Evolutionary conservation across 2,329 filamentous ascomycete genomes (phyloP), one percentile per base, ranked within the genome.

Genomic region (Graphilbum fragrans): DNA sequence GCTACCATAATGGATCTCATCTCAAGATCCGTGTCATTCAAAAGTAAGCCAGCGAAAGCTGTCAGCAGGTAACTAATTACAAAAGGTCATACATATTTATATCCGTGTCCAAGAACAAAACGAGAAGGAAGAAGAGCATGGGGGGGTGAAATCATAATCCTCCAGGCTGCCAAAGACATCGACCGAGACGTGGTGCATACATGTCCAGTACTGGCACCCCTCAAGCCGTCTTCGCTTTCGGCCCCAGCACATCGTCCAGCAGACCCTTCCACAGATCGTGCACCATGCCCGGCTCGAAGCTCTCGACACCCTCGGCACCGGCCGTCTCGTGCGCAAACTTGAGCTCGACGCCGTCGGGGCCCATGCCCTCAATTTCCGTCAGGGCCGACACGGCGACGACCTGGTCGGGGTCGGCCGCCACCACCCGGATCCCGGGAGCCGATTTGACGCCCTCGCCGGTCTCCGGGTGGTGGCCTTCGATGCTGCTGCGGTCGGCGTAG

Each of bases 281-380:
- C 22, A 80, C 54, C 63, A 77, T 70, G 42, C 66, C 63, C 18
- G 59, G 55, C 16, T 58, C 53, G 22, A n/a, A 8, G 8, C 58
- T 50, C 40, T 60, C 3, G 9, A 23, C 21, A 33, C 19, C 22
- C 2, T n/a, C 27, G 11, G 46, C 45, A 12, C 45, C 35, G 19
- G 45, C 55, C 19, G 52, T 43, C 27, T 63, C 58, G 46, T 74
- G 67, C 10, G 61, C 60, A 50, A 73, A 70, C 53, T 69, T 70
- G 40, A 78, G 60, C 55, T 74, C 67, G 6, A 73, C 62, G 37
- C 72, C 66, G 53, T 77, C 73, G 8, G 75, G 52, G 37, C 67
- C 66, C 50, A 76, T 67, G n/a, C 66, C 66, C 52, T 77, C 71
- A n/a, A 78, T 64, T 52, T 73, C 70, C 9, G 69, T 71, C 43